Evolutionary conservation across 352 stramenopile species (phyloP), one percentile per base, ranked within the genome.

Genomic region (Pythium scleroteichum): DNA sequence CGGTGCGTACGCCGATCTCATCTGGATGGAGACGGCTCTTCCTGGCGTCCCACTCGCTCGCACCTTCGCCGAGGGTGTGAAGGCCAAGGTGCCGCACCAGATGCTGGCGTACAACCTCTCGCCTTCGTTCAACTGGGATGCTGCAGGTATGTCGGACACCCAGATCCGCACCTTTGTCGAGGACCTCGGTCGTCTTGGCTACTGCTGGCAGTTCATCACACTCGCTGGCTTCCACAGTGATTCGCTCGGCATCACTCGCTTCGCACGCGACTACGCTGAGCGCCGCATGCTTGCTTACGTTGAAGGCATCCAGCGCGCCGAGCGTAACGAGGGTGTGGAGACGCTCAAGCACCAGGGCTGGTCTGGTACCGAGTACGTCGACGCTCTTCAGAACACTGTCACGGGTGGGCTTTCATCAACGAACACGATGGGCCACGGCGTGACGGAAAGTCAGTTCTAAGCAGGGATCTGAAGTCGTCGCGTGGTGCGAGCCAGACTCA

Each of bases 161-260:
- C 76, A 99, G 69, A 96, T 99, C 59, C 81, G 86, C 44, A 85
- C 75, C 20, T 99, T 99, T 76, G 97, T 99, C 61, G 87, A 95
- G 44, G 95, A 98, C 57, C 78, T 99, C 39, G 97, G 90, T 27
- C 82, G 85, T 39, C 79, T 99, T 54, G 97, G 97, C 59, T 99
- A 98, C 76, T 95, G 91, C 51, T 99, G 95, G 95, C 96, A 99
- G 81, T 99, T 99, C 75, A 99, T 99, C 61, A 99, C 97, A 48
- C 85, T 99, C 42, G 96, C 96, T 53, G 97, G 97, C 58, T 99
- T 99, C 84, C 97, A 99, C 85, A 94, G 89, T 45, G 97, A 99
- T 76, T 98, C 95, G 53, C 88, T 99, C 27, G 88, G 96, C 69
- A 97, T 98, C 35, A 98, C 96, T 1, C 82, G 96, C 53, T 96